Evolutionary conservation across 192 early-diverging fungal species (phyloP).

Genomic region (Physocladia obscura): DNA sequence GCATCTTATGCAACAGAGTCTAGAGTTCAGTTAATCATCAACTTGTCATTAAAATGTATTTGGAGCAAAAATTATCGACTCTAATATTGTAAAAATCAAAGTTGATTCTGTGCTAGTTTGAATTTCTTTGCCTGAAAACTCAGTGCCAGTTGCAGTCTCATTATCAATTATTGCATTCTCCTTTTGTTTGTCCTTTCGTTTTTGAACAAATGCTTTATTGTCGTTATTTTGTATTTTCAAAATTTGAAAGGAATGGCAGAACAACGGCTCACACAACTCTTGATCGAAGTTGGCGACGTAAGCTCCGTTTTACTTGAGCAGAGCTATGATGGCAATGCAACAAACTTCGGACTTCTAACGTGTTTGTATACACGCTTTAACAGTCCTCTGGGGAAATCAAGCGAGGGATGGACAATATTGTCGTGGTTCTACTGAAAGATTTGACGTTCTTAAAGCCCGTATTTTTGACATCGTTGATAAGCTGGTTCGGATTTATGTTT

Average conservation of each 20-base stretch:
- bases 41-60: too few species aligned
- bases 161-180: too few species aligned
- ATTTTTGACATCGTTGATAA: neutral
- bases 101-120: too few species aligned
- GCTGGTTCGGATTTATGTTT: neutral
- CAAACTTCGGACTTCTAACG: neutral
- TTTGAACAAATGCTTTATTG: too few species aligned
- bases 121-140: too few species aligned
- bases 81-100: too few species aligned
- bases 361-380: neutral
- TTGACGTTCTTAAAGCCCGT: neutral
- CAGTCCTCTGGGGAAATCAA: constrained; percentile 10
- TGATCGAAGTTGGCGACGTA: constrained; percentile 7
- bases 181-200: too few species aligned
- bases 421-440: constrained; percentile 5
- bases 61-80: too few species aligned
- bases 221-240: too few species aligned
- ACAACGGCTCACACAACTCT: neutral
- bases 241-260: neutral
- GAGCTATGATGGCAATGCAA: neutral
- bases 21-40: too few species aligned
- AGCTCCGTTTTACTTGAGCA: neutral
- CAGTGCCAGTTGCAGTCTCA: too few species aligned
- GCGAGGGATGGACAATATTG: neutral
- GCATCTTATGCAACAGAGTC: too few species aligned